Percentiles rank a stretch among this genome's conserved stretches.
phyloP scores from a whole-genome alignment of 345 rosid genomes.

The Anastatica hierochuntica region DNA sequence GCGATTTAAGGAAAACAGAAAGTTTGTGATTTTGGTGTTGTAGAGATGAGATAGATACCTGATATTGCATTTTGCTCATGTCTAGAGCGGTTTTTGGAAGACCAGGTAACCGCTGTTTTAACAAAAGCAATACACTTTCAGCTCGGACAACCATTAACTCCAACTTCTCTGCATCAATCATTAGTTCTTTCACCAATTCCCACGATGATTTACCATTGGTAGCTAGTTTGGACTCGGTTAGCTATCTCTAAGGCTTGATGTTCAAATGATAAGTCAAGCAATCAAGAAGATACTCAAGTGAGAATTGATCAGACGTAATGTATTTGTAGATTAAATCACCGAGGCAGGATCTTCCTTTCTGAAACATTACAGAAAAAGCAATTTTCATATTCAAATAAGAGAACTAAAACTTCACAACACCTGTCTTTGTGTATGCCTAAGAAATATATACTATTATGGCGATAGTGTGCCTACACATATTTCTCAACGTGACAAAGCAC shows the following conservation, averaged over 20 bases:
- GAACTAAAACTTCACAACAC: no score
- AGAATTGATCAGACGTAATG: constrained; percentile 72
- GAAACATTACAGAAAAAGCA: constrained; percentile 26
- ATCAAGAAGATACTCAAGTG: constrained; percentile 78
- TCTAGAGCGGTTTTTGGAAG: constrained; percentile 91
- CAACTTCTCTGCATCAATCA: constrained; percentile 78
- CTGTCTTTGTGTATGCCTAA: no score
- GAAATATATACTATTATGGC: no score
- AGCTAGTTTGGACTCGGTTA: constrained; percentile 58
- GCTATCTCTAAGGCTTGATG: constrained; percentile 94
- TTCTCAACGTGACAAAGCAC: no score
- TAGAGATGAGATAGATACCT: constrained; percentile 28
- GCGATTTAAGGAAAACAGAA: no score
- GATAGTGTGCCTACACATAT: no score
- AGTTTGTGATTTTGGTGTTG: not conserved
- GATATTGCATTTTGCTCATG: constrained; percentile 93
- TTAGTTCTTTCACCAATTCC: constrained; percentile 83
- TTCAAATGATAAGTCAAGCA: constrained; percentile 87
- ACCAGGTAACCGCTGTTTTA: constrained; percentile 87
- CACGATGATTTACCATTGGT: constrained; percentile 67
- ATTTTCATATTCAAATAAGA: not conserved
- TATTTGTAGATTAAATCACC: constrained; percentile 81
- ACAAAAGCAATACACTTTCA: constrained; percentile 67
- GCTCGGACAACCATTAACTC: constrained; percentile 83
- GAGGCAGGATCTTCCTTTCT: constrained; percentile 80